These are phyloP conservation scores for Santalum album DNA, from an alignment of 164 flowering plant species.

Conservation along the genomic window DNA sequence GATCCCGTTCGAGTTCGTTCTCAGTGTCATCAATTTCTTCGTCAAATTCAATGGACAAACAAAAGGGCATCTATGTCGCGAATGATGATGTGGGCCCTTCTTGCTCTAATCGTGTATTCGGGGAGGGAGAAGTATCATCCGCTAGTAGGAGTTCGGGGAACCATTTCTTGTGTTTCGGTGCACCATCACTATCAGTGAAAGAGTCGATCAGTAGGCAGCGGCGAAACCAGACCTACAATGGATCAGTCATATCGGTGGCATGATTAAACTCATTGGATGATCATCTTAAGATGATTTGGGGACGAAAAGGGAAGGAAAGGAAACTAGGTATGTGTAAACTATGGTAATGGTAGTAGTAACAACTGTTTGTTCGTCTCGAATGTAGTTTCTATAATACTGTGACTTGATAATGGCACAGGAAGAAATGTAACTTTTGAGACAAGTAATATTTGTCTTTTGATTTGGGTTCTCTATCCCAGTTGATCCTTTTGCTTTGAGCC, in stretches of 20 bases:
- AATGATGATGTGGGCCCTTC: slow-evolving; percentile 34
- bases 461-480: too few species aligned
- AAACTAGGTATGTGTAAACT: too few species aligned
- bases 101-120: slow-evolving; percentile 15
- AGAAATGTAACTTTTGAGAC: too few species aligned
- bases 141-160: slow-evolving; percentile 22
- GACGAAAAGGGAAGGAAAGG: too few species aligned
- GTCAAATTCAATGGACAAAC: slow-evolving; percentile 28
- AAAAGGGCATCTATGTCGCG: slow-evolving; percentile 19
- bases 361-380: too few species aligned
- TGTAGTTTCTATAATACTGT: too few species aligned
- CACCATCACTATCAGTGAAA: slow-evolving; percentile 18
- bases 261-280: slow-evolving; percentile 6
- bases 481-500: too few species aligned
- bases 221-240: slow-evolving; percentile 9
- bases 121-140: slow-evolving; percentile 18
- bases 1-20: slow-evolving; percentile 42
- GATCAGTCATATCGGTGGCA: slow-evolving; percentile 18
- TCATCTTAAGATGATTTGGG: not conserved
- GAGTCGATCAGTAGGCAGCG: slow-evolving; percentile 18
- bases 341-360: too few species aligned
- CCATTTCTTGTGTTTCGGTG: slow-evolving; percentile 36
- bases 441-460: too few species aligned
- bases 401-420: too few species aligned
- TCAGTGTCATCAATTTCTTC: slow-evolving; percentile 40